phyloP scores from a whole-genome alignment of 495 filamentous ascomycete genomes.

The Aspergillus diversus region DNA sequence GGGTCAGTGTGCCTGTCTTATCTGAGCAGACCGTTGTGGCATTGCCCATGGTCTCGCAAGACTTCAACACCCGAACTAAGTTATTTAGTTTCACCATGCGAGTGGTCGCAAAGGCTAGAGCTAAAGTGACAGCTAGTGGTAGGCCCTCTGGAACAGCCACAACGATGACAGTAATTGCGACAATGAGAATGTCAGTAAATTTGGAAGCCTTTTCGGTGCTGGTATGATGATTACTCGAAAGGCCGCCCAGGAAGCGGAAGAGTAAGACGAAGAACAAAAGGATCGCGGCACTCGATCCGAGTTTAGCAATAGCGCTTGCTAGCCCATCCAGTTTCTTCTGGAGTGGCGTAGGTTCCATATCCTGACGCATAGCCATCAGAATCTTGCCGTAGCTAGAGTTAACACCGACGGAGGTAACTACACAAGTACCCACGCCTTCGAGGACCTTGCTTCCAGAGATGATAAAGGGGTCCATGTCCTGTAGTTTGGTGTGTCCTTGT shows the following conservation, averaged over 20 bases:
- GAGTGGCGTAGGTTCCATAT: constrained; percentile 78
- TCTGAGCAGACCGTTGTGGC: constrained; percentile 92
- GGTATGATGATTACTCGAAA: constrained; percentile 51
- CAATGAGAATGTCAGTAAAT: constrained; percentile 62
- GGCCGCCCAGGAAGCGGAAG: constrained; percentile 71
- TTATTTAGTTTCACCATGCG: constrained; percentile 64
- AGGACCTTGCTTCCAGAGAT: constrained; percentile 82
- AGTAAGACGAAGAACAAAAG: constrained; percentile 81
- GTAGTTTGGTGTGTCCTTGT: constrained; percentile 33
- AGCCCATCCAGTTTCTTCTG: constrained; percentile 80
- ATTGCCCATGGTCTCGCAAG: constrained; percentile 80
- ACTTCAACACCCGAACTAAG: constrained; percentile 65
- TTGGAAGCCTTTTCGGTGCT: constrained; percentile 65
- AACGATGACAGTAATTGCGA: constrained; percentile 62
- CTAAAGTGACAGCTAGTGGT: constrained; percentile 63
- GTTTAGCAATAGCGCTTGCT: constrained; percentile 82
- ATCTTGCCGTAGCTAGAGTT: constrained; percentile 84
- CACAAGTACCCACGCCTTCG: constrained; percentile 77
- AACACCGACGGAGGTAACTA: constrained; percentile 78
- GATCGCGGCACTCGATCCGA: constrained; percentile 72
- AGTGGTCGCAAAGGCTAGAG: constrained; percentile 57
- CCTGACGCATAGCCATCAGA: constrained; percentile 81
- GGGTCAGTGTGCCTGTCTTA: constrained; percentile 79
- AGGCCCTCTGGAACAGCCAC: constrained; percentile 71
- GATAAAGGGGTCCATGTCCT: constrained; percentile 58